Conservation (phyloP, 108 stramenopile species). For the Pseudonitzschia multiseries region DNA sequence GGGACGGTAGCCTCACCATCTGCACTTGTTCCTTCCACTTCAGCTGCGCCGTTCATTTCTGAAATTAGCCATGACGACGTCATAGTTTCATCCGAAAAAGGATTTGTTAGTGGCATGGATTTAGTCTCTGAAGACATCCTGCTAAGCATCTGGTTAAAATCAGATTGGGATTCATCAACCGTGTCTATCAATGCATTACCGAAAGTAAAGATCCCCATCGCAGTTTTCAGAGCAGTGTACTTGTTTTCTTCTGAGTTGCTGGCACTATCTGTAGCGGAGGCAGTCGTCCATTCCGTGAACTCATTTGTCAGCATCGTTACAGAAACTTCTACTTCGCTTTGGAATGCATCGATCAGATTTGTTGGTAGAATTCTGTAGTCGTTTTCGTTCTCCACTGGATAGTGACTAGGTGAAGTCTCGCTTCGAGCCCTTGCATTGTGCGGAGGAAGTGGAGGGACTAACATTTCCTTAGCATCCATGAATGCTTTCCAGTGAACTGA, state of each 20-base stretch:
- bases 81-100: background rate
- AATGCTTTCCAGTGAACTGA: background rate
- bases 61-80: background rate
- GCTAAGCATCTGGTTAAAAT: background rate
- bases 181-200: constrained; percentile 1
- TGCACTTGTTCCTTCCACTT: background rate
- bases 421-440: background rate
- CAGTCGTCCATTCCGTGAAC: background rate
- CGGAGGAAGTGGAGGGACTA: background rate
- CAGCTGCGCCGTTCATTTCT: background rate
- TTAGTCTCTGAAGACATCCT: constrained; percentile 1
- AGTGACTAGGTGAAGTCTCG: background rate
- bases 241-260: background rate
- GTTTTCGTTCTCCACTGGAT: background rate
- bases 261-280: background rate
- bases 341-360: background rate
- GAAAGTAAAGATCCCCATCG: background rate
- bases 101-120: background rate
- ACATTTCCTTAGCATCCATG: background rate
- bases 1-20: background rate
- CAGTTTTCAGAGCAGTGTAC: background rate
- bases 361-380: background rate
- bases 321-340: background rate
- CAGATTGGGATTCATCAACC: background rate
- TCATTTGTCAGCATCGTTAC: background rate